Conservation (phyloP, 495 filamentous ascomycete species). For the Cryomyces minteri region DNA sequence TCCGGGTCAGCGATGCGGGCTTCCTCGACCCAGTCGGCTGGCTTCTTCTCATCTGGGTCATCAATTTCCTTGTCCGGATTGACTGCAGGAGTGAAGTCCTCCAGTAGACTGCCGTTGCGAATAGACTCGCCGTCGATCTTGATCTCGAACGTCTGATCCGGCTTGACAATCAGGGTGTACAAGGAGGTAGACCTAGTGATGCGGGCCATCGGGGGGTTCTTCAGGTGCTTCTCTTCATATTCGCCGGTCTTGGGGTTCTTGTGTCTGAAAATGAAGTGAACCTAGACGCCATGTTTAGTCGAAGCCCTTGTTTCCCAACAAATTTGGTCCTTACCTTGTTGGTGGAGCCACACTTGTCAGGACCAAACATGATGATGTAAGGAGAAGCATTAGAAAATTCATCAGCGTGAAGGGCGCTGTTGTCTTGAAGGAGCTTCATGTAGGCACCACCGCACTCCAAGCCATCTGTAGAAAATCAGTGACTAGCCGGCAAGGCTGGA, state of each 20-base stretch:
- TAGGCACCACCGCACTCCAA: conserved; percentile 98
- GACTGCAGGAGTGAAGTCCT: conserved; percentile 84
- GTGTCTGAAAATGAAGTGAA: conserved; percentile 99
- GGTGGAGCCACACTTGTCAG: conserved; percentile 97
- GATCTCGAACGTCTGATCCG: conserved; percentile 88
- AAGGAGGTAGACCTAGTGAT: conserved; percentile 82
- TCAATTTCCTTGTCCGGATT: conserved; percentile 96
- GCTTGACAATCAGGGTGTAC: conserved; percentile 89
- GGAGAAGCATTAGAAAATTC: conserved; percentile 97
- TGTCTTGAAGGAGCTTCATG: conserved; percentile 96
- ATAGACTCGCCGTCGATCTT: conserved; percentile 70
- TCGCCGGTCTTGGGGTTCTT: conserved; percentile 99
- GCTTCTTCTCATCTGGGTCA: conserved; percentile 89
- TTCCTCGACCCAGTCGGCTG: conserved; percentile 89
- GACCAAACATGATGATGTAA: conserved; percentile 99
- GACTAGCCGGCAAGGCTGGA: neutral
- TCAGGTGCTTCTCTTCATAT: conserved; percentile 99
- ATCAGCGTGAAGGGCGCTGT: conserved; percentile 86
- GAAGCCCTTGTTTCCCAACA: too few relatives aligned
- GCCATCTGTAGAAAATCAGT: conserved; percentile 40
- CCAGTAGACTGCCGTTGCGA: conserved; percentile 80
- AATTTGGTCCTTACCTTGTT: conserved; percentile 54
- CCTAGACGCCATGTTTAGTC: conserved; percentile 21
- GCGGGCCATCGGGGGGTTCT: conserved; percentile 61
- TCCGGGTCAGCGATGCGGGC: conserved; percentile 78